Percentiles rank a stretch among this genome's conserved stretches.
phyloP scores from a whole-genome alignment of 2,329 filamentous ascomycete species.

The Trichoderma afroharzianum region DNA sequence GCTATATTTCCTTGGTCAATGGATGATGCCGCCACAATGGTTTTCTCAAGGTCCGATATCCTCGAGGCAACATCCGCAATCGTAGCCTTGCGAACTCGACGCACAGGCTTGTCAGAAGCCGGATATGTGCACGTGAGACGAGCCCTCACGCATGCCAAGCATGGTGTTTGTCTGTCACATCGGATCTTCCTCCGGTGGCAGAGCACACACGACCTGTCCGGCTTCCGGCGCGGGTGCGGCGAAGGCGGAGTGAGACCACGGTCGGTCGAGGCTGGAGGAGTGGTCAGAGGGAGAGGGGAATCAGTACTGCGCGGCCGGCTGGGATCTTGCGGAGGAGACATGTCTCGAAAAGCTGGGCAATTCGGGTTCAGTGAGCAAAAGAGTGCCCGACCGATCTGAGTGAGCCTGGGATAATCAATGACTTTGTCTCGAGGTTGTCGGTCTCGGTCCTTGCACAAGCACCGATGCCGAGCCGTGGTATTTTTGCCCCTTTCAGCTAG shows the following conservation, averaged over 20 bases:
- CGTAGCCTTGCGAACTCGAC: slow-evolving; percentile 29
- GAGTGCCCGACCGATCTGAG: not conserved
- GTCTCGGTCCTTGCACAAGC: not conserved
- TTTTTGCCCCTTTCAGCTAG: slow-evolving; percentile 9
- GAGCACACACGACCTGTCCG: slow-evolving; percentile 37
- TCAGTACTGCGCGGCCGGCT: not conserved
- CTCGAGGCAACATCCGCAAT: slow-evolving; percentile 35
- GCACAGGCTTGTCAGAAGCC: slow-evolving; percentile 23
- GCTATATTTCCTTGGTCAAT: slow-evolving; percentile 11
- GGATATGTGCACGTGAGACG: slow-evolving; percentile 31
- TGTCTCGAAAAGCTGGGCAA: not conserved
- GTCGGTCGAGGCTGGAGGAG: not conserved
- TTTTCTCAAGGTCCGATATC: slow-evolving; percentile 34
- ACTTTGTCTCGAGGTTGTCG: not conserved
- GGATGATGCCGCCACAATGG: slow-evolving; percentile 21
- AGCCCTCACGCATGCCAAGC: slow-evolving; percentile 61
- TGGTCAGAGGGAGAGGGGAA: not conserved
- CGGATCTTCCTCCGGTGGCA: slow-evolving; percentile 59
- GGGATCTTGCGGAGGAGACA: slow-evolving; percentile 5
- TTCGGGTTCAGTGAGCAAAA: slow-evolving; percentile 11
- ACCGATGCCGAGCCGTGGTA: not conserved
- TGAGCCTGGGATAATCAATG: slow-evolving; percentile 6
- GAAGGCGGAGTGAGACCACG: slow-evolving; percentile 12
- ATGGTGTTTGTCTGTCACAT: slow-evolving; percentile 69
- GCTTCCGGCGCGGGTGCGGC: slow-evolving; percentile 15